Evolutionary conservation across 192 early-diverging fungal species (phyloP), one percentile per base, ranked within the genome.

Genomic region (Rhizoclosmatium sp.): DNA sequence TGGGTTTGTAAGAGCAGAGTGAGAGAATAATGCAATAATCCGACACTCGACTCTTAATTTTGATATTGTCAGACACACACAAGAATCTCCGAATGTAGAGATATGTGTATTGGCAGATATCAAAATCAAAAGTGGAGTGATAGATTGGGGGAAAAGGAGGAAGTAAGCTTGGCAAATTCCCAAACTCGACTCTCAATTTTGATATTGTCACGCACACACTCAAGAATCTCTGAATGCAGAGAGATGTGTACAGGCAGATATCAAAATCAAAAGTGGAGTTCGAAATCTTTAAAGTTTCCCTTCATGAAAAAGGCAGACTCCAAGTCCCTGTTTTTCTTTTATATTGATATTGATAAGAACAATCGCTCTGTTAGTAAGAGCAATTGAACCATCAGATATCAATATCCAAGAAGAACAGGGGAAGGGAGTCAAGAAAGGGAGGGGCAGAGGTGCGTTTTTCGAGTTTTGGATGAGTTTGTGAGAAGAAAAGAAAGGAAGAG

Each of bases 181-280:
- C 31, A 54, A 54, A 12, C 51, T 54, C 51, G 51, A 12, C 51
- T 54, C 51, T 54, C 51, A 54, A 54, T 54, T 54, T 54, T 54
- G 51, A 54, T 54, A 54, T 54, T 54, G 51, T 12, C 51, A 54
- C 9, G 51, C 51, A 12, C 51, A 54, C 51, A 12, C 16, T 16
- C 51, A 54, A 54, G 16, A 54, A 12, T 54, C 16, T 54, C 16
- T 54, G 5, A 16, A 16, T 54, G 51, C 9, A 16, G 16, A 54
- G 16, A 16, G 5, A 7, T 12, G 16, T 12, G 16, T 7, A 12
- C 51, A 0, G 51, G 16, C 51, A 54, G 51, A 54, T 54, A 54
- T 54, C 51, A 54, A 54, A 54, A 54, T 54, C 51, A 54, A 54
- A 54, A 54, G 51, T 12, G 51, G 51, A 54, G 51, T 54, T 54